phyloP scores from a whole-genome alignment of 2,329 filamentous ascomycete species.

The Fusarium begoniae region DNA sequence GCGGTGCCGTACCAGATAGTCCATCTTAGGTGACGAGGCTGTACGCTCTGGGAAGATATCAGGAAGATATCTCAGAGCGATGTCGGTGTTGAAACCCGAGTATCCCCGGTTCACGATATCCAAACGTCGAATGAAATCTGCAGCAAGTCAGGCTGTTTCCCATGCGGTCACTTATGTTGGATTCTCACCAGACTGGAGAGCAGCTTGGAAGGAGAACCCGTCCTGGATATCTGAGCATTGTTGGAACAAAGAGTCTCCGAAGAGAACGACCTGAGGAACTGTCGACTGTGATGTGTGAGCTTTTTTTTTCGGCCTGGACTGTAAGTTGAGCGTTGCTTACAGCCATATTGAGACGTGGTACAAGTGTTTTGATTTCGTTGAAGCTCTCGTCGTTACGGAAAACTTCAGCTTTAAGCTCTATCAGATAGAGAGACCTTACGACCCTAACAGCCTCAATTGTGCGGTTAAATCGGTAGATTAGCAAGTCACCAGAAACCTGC shows the following conservation, averaged over 20 bases:
- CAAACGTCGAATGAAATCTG: constrained; percentile 78
- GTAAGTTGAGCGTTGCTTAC: constrained; percentile 17
- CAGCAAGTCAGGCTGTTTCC: constrained; percentile 1
- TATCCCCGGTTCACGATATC: constrained; percentile 92
- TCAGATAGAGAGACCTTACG: not conserved
- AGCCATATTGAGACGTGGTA: constrained; percentile 25
- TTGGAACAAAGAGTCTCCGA: constrained; percentile 91
- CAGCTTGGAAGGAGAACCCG: constrained; percentile 79
- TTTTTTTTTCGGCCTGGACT: not conserved
- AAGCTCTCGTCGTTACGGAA: constrained; percentile 2
- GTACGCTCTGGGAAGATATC: constrained; percentile 75
- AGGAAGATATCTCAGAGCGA: constrained; percentile 75
- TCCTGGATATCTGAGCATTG: constrained; percentile 66
- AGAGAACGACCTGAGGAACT: constrained; percentile 81
- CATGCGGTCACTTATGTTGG: too few species aligned
- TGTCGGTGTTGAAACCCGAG: constrained; percentile 83
- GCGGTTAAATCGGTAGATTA: constrained; percentile 14
- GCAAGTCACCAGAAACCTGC: constrained; percentile 3
- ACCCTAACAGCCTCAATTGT: constrained; percentile 2
- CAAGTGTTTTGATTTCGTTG: not conserved
- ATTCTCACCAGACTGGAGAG: constrained; percentile 72
- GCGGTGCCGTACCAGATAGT: constrained; percentile 67
- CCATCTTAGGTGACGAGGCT: constrained; percentile 62
- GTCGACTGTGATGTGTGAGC: constrained; percentile 50
- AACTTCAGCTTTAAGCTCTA: not conserved